Evolutionary conservation across 352 stramenopile species (phyloP), one percentile per base, ranked within the genome.

Genomic region (Phytopythium vexans): DNA sequence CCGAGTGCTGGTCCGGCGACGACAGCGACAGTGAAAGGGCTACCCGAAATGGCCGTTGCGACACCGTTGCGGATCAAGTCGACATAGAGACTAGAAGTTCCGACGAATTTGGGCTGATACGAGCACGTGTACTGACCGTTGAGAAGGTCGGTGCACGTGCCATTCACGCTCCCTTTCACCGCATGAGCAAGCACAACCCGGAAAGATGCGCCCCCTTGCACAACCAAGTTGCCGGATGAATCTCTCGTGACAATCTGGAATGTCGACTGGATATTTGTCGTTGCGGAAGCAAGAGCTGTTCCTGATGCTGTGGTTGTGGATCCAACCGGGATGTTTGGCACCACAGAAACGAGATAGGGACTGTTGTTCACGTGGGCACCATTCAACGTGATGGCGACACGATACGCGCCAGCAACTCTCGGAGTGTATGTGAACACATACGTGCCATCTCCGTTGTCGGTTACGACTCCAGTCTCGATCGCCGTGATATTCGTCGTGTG

Each of bases 231-330:
- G n/a, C 49, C 45, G 46, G 81, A 80, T 3, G 71, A 52, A 14
- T 90, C 82, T 15, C 77, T 69, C 6, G 77, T 67, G 35, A 67
- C 79, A 38, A 90, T 68, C 21, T 76, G 54, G 45, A 92, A 89
- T 6, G 67, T 70, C 5, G 76, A 59, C 48, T 88, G 79, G 14
- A 88, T 51, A 37, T 83, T 83, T 3, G 82, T 90, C 11, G 60
- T 52, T 4, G 75, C 77, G 27, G 51, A 58, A 34, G 38, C 59
- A 1, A 84, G 39, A 0, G 75, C 82, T 1, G 39, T 21, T 6
- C 74, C 79, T 6, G 60, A 41, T 15, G 73, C 76, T 5, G 66
- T 70, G 36, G 68, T 89, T 10, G 71, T 81, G 6, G 60, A 16
- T 0, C 72, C 80, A 0, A 74, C 54, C 5, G 82, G 63, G 8